A percentile compares a stretch with the other conserved stretches of the same genome.
Evolutionary conservation across 345 rosid genomes (phyloP).

Genomic region (Eucalyptus curtisii): DNA sequence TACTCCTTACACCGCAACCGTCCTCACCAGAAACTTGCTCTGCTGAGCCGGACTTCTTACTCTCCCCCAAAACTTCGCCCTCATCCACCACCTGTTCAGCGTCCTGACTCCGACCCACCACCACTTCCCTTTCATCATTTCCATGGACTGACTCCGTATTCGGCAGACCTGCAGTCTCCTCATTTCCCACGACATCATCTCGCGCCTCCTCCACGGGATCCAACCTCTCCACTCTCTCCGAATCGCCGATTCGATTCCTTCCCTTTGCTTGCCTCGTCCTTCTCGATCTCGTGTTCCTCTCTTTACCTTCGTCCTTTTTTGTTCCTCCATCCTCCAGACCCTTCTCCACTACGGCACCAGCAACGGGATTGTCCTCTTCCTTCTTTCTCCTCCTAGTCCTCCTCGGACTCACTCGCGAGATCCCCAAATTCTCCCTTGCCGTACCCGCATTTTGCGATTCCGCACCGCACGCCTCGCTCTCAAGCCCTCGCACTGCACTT

Average conservation of each 20-base stretch:
- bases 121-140: background rate
- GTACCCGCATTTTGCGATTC: background rate
- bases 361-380: background rate
- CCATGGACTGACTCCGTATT: background rate
- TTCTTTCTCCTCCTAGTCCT: conserved; percentile 4
- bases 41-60: background rate
- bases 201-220: background rate
- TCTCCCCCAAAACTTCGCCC: background rate
- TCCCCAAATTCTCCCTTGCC: background rate
- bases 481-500: background rate
- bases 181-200: background rate
- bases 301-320: conserved; percentile 4
- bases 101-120: background rate
- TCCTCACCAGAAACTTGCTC: background rate
- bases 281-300: background rate
- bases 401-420: background rate
- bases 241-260: background rate
- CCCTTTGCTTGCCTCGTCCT: background rate
- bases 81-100: background rate
- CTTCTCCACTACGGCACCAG: background rate
- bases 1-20: background rate
- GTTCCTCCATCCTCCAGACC: background rate
- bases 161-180: background rate
- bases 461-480: background rate
- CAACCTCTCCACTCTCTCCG: background rate